Conservation (phyloP, 164 flowering plant species). For the Platanus orientalis region DNA sequence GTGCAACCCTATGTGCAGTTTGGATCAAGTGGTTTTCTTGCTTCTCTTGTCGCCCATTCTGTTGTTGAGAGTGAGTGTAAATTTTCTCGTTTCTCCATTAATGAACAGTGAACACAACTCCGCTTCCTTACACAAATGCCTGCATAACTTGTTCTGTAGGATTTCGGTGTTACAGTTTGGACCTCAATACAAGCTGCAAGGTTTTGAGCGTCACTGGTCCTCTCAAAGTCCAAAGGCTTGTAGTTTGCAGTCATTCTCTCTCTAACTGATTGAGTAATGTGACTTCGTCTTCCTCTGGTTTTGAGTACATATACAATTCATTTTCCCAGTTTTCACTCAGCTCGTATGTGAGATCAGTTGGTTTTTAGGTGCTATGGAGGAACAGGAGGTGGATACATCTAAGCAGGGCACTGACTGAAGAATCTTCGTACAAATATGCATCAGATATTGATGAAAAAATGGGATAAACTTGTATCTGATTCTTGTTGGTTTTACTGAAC, state of each 20-base stretch:
- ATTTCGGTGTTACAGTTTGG: neutral
- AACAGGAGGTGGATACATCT: neutral
- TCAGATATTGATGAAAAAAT: neutral
- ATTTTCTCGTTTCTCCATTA: neutral
- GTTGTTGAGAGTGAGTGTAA: constrained; percentile 22
- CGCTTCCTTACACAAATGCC: neutral
- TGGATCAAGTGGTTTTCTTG: constrained; percentile 38
- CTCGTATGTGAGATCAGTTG: neutral
- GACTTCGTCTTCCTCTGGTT: too few species aligned
- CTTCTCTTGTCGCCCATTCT: constrained; percentile 35
- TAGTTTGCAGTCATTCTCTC: neutral
- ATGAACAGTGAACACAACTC: neutral
- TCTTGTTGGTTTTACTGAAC: neutral
- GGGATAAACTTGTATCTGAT: constrained; percentile 3
- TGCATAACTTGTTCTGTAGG: neutral
- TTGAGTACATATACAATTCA: too few species aligned
- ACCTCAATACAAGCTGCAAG: neutral
- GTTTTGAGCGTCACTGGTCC: neutral
- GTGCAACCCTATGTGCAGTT: neutral
- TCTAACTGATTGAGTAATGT: too few species aligned
- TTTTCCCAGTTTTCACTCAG: neutral
- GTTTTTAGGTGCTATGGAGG: neutral
- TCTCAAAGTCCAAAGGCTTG: neutral
- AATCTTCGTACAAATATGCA: too few species aligned
- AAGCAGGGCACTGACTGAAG: too few species aligned